These are phyloP conservation scores for Symmetrospora coprosmae DNA, from an alignment of 768 basidiomycete species.

Conservation along the genomic window DNA sequence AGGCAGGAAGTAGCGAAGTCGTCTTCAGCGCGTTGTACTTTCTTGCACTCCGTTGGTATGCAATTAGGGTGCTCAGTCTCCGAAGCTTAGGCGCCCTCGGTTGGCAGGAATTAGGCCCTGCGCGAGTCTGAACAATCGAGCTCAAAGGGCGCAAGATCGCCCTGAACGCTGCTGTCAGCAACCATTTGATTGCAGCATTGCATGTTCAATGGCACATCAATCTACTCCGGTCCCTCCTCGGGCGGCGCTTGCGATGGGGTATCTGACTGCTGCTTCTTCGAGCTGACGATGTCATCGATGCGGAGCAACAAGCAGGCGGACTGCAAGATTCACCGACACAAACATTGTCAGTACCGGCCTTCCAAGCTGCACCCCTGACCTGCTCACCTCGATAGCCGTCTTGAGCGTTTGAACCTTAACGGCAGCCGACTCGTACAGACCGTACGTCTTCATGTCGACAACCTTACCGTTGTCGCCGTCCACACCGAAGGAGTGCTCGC, in stretches of 20 bases:
- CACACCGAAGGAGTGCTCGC: constrained; percentile 82
- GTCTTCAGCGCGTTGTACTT: too few species aligned
- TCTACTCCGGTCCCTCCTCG: constrained; percentile 20
- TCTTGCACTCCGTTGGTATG: too few species aligned
- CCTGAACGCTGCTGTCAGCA: too few species aligned
- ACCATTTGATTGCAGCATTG: too few species aligned
- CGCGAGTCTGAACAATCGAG: too few species aligned
- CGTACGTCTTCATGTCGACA: constrained; percentile 87
- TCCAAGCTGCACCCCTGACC: background rate
- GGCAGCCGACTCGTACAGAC: constrained; percentile 84
- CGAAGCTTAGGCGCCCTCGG: too few species aligned
- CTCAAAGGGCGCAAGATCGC: too few species aligned
- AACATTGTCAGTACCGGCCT: background rate
- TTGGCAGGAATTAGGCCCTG: too few species aligned
- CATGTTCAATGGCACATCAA: background rate
- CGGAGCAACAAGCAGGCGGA: constrained; percentile 80
- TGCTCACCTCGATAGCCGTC: constrained; percentile 65
- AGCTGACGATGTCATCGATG: constrained; percentile 72
- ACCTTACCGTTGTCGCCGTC: constrained; percentile 92
- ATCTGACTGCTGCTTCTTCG: constrained; percentile 20
- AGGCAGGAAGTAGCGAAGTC: constrained; percentile 19
- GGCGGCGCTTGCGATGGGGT: background rate
- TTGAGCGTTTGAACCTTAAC: constrained; percentile 97
- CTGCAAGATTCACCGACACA: constrained; percentile 36
- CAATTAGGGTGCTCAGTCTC: too few species aligned